Base-by-base conservation (phyloP, 148 eudicot genomes). In the Chenopodium berlandieri region DNA sequence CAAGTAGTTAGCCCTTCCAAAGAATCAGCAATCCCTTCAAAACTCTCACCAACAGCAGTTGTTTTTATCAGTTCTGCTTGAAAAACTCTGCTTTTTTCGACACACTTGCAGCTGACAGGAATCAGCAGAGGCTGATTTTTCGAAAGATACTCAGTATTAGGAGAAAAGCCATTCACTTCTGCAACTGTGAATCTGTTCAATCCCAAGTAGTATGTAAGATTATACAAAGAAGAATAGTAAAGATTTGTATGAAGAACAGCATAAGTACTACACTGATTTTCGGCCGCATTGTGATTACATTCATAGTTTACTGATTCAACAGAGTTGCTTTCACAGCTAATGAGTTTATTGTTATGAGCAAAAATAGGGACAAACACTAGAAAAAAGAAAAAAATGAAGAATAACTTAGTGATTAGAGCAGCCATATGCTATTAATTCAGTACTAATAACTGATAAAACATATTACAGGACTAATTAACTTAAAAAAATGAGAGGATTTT, bases 1-100 rank as follows among this genome's bases (percentile, higher is more conserved):
- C 97, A 92, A 63, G 87, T 89, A 9, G 94, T 90, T n/a, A 93
- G 54, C 52, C 94, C 92, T 77, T 91, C 89, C 25, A 93, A 76
- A 8, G 90, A 84, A 65, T 89, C 87, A 19, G 90, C 81, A 72
- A 92, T 90, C 23, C 82, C 79, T 46, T 22, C 10, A 83, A 94
- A 87, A 83, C 82, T 89, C 63, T 92, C 95, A 1, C 86, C 94
- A 81, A 77, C 56, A 2, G 40, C 71, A 32, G 88, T 74, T 3
- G 82, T 86, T 81, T 75, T 86, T 0, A 30, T 84, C 50, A 91
- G 47, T 70, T 83, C 91, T 0, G 90, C 94, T 50, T 86, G 88
- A 32, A 86, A 94, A 72, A 79, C 77, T 12, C 63, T 56, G 32
- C 73, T 80, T 11, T 77, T 75, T 66, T 17, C 56, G 22, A 77